These are phyloP conservation scores for Galerina marginata DNA, from an alignment of 768 basidiomycete species.

Conservation along the genomic window DNA sequence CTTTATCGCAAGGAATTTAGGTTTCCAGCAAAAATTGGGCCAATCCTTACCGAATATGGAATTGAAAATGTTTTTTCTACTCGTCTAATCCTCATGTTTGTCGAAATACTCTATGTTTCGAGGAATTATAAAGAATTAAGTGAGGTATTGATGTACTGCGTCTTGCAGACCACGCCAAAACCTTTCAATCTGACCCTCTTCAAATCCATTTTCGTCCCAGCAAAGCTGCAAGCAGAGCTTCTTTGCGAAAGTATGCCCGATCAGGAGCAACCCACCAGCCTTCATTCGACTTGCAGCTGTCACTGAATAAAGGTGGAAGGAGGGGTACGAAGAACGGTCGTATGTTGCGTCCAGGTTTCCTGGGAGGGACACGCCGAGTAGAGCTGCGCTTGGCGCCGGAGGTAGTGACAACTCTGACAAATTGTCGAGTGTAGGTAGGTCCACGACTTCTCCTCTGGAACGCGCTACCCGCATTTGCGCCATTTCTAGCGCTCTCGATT, in stretches of 20 bases:
- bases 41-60: too few relatives aligned
- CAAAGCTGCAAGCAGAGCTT: conserved; percentile 8
- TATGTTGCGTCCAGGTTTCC: conserved; percentile 9
- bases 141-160: conserved; percentile 12
- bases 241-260: conserved; percentile 8
- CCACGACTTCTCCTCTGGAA: not conserved
- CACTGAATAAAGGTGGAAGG: conserved; percentile 1
- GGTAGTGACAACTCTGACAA: conserved; percentile 21
- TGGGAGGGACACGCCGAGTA: conserved; percentile 8
- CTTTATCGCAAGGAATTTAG: too few relatives aligned
- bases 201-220: conserved; percentile 12
- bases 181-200: conserved; percentile 25
- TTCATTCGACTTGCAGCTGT: conserved; percentile 8
- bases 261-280: not conserved
- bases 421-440: not conserved
- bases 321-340: not conserved
- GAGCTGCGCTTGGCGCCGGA: conserved; percentile 32
- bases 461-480: conserved; percentile 1
- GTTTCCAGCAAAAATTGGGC: too few relatives aligned
- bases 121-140: too few relatives aligned
- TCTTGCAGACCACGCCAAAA: conserved; percentile 34
- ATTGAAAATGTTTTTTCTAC: too few relatives aligned
- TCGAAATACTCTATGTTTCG: too few relatives aligned
- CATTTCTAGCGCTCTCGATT: conserved; percentile 48
- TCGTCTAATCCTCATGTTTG: too few relatives aligned